Evolutionary conservation across 805 yeast species (phyloP).

Genomic region (Blastobotrys americana): DNA sequence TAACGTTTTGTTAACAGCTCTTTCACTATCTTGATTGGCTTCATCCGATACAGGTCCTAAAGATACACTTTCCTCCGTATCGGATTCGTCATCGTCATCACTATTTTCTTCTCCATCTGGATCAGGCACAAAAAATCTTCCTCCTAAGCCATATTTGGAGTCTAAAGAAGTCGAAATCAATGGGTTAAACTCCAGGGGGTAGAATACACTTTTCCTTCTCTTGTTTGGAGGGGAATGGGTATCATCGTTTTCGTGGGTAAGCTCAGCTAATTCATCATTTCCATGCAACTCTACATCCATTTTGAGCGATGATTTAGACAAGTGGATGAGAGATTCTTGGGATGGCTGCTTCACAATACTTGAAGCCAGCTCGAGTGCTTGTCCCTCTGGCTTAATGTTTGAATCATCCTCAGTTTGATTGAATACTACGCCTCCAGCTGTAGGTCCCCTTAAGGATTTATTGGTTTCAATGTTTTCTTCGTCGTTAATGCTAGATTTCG

Average conservation of each 20-base stretch:
- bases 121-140: constrained; percentile 64
- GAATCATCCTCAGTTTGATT: not conserved
- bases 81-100: constrained; percentile 14
- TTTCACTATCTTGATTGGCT: not conserved
- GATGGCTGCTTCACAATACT: not conserved
- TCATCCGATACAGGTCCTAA: constrained; percentile 9
- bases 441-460: constrained; percentile 6
- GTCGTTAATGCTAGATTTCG: too few species aligned
- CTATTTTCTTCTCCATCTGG: constrained; percentile 17
- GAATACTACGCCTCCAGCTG: constrained; percentile 1
- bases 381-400: constrained; percentile 3
- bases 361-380: not conserved
- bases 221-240: not conserved
- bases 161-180: constrained; percentile 69
- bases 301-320: not conserved
- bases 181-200: constrained; percentile 78
- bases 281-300: not conserved
- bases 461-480: constrained; percentile 6
- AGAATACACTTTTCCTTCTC: constrained; percentile 55
- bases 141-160: constrained; percentile 82
- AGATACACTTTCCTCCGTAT: constrained; percentile 7
- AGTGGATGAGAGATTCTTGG: too few species aligned
- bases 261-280: too few species aligned
- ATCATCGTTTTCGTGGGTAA: too few species aligned
- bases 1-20: not conserved